Conservation (phyloP, 2,329 filamentous ascomycete genomes). For the Alternaria gaisen region DNA sequence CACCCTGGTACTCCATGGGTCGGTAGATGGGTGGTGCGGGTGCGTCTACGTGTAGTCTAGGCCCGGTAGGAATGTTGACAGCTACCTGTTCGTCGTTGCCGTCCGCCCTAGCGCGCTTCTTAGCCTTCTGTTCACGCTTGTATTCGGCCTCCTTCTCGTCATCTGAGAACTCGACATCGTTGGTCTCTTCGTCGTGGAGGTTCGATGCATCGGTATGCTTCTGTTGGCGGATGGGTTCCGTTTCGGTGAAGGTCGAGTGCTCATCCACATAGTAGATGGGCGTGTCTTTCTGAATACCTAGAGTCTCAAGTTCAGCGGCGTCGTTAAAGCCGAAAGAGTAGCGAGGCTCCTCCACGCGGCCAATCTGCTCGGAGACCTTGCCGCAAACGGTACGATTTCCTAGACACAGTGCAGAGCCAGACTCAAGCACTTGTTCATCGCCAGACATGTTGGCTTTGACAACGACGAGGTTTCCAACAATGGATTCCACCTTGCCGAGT, state of each 20-base stretch:
- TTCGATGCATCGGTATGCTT: conserved; percentile 97
- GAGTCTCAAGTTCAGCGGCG: conserved; percentile 71
- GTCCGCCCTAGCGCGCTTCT: conserved; percentile 57
- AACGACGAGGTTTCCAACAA: conserved; percentile 80
- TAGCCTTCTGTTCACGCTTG: conserved; percentile 67
- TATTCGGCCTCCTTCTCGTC: conserved; percentile 92
- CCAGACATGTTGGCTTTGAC: conserved; percentile 81
- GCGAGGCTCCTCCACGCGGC: conserved; percentile 82
- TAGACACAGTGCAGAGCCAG: conserved; percentile 82
- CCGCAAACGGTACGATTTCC: conserved; percentile 80
- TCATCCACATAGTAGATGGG: conserved; percentile 81
- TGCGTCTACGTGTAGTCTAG: conserved; percentile 29
- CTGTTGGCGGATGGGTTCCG: conserved; percentile 76
- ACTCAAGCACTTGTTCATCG: conserved; percentile 85
- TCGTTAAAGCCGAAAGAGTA: conserved; percentile 83
- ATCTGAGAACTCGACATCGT: conserved; percentile 95
- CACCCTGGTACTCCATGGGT: conserved; percentile 43
- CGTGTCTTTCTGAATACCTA: conserved; percentile 73
- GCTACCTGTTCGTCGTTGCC: conserved; percentile 33
- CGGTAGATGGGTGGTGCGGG: conserved; percentile 27
- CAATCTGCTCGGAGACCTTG: conserved; percentile 83
- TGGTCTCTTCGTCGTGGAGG: conserved; percentile 90
- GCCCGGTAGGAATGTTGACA: conserved; percentile 34
- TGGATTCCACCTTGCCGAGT: conserved; percentile 77
- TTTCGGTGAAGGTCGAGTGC: conserved; percentile 86